Percentiles rank a stretch among this genome's conserved stretches.
phyloP scores from a whole-genome alignment of 164 flowering plant species.

The Berberis vulgaris region DNA sequence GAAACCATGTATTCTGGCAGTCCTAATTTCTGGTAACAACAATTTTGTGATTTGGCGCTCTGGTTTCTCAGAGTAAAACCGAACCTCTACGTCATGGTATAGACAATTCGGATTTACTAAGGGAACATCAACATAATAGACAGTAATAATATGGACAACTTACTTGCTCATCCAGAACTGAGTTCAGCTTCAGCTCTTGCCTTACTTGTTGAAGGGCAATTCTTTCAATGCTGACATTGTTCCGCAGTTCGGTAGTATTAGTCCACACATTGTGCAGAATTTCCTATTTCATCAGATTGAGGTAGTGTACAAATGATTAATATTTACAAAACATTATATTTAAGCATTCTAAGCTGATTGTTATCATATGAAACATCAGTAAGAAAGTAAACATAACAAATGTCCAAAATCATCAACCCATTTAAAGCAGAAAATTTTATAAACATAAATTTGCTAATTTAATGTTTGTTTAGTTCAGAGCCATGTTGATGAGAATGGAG shows the following conservation, averaged over 20 bases:
- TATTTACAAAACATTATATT: no score
- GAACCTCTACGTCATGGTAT: background rate
- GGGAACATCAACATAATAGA: background rate
- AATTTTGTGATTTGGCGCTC: no score
- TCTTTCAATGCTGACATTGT: constrained; percentile 50
- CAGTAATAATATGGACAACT: constrained; percentile 7
- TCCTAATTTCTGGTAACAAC: no score
- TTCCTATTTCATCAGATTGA: constrained; percentile 34
- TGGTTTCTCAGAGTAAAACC: background rate
- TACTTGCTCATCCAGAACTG: constrained; percentile 65
- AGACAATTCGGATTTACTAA: background rate
- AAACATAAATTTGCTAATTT: no score
- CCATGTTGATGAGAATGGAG: no score
- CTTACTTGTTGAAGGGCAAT: constrained; percentile 53
- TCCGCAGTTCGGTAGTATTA: constrained; percentile 43
- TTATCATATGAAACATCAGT: no score
- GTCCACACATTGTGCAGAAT: constrained; percentile 58
- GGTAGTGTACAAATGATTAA: background rate
- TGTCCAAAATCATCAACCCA: no score
- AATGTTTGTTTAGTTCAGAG: no score
- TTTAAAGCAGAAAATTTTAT: no score
- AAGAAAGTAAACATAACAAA: no score
- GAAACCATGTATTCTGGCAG: no score
- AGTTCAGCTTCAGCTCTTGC: constrained; percentile 55
- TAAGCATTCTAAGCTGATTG: no score